These are phyloP conservation scores for Coemansia biformis DNA, from an alignment of 192 early-diverging fungal genomes.

Conservation along the genomic window DNA sequence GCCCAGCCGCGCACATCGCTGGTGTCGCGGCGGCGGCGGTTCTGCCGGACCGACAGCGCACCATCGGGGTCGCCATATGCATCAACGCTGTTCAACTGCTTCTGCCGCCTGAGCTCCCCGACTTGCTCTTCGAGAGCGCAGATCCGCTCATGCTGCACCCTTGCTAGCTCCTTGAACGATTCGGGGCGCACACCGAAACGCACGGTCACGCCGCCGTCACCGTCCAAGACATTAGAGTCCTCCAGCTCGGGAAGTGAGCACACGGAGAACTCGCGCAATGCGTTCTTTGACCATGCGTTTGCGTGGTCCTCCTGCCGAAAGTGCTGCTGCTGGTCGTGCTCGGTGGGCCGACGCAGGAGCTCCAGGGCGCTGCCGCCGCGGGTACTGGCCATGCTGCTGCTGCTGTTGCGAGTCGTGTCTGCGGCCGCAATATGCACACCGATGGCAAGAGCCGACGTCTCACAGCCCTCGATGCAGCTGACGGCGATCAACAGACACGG, in stretches of 20 bases:
- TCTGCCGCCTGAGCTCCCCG: too few relatives aligned
- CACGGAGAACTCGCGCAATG: constrained; percentile 14
- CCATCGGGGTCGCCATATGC: background rate
- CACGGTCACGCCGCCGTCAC: constrained; percentile 14
- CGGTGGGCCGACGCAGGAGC: too few relatives aligned
- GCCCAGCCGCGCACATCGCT: constrained; percentile 35
- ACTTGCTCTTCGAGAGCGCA: constrained; percentile 16
- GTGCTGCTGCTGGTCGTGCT: background rate
- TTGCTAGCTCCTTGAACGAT: constrained; percentile 17
- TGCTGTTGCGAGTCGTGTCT: too few relatives aligned
- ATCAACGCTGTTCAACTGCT: background rate
- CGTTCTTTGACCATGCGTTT: constrained; percentile 1
- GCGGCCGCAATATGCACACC: constrained; percentile 8
- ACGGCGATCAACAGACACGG: constrained; percentile 20
- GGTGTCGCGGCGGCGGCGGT: constrained; percentile 9
- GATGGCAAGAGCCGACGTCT: constrained; percentile 1
- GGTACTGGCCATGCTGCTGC: too few relatives aligned
- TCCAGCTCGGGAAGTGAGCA: constrained; percentile 21
- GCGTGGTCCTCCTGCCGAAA: constrained; percentile 3
- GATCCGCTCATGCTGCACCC: constrained; percentile 25
- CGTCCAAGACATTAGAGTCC: constrained; percentile 2
- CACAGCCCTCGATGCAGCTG: constrained; percentile 21
- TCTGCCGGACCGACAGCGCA: background rate
- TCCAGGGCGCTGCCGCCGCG: background rate
- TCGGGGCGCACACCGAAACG: constrained; percentile 21